Percentiles rank a stretch among this genome's conserved stretches.
Evolutionary conservation across 345 rosid genomes (phyloP).

Genomic region (Camelina neglecta): DNA sequence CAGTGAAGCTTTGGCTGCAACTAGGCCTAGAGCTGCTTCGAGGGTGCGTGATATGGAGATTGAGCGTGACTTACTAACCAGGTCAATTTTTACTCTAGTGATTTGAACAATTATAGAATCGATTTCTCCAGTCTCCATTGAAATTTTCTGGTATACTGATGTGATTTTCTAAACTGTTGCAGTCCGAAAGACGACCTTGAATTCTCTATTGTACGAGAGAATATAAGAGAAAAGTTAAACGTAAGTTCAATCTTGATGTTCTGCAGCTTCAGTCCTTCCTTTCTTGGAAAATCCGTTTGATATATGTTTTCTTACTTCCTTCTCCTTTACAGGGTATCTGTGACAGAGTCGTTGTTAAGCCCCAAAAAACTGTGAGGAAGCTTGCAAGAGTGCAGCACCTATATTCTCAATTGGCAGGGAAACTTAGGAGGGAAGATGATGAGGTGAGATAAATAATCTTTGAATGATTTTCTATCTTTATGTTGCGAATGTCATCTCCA

Average conservation of each 20-base stretch:
- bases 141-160: constrained; percentile 23
- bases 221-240: constrained; percentile 74
- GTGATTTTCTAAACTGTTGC: constrained; percentile 35
- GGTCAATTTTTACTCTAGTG: constrained; percentile 47
- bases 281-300: neutral
- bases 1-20: constrained; percentile 96
- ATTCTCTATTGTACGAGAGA: constrained; percentile 86
- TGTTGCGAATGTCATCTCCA: neutral
- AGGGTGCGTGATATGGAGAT: constrained; percentile 73
- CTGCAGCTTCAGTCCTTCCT: neutral
- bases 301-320: neutral
- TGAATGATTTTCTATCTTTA: neutral
- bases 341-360: constrained; percentile 62
- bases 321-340: constrained; percentile 65
- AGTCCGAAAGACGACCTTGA: constrained; percentile 93
- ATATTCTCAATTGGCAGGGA: constrained; percentile 72
- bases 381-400: constrained; percentile 89
- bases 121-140: neutral
- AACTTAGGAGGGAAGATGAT: constrained; percentile 74
- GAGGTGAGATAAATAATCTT: constrained; percentile 56
- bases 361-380: constrained; percentile 74
- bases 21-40: constrained; percentile 83
- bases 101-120: neutral
- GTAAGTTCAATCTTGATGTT: constrained; percentile 51
- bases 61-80: constrained; percentile 80